phyloP scores from a whole-genome alignment of 495 filamentous ascomycete genomes.

The Endocarpon pusillum region DNA sequence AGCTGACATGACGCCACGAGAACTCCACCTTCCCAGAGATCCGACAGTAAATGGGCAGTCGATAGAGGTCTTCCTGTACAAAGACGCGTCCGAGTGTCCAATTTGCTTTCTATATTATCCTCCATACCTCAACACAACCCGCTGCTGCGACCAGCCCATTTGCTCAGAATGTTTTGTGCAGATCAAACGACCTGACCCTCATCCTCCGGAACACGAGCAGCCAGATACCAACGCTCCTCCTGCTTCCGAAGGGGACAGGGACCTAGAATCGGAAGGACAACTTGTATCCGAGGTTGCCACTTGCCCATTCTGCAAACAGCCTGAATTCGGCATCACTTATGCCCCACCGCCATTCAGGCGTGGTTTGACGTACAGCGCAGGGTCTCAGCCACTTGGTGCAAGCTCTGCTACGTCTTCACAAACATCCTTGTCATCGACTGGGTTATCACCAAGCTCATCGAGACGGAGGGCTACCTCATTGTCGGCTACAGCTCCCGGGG shows the following conservation, averaged over 20 bases:
- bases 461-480: slow-evolving; percentile 64
- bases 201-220: slow-evolving; percentile 72
- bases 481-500: slow-evolving; percentile 58
- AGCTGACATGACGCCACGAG: slow-evolving; percentile 53
- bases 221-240: slow-evolving; percentile 26
- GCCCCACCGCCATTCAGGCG: slow-evolving; percentile 74
- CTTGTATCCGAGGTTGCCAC: slow-evolving; percentile 82
- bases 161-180: slow-evolving; percentile 99
- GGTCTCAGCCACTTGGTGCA: slow-evolving; percentile 26
- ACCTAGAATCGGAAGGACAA: slow-evolving; percentile 36
- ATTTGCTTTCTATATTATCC: slow-evolving; percentile 96
- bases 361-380: slow-evolving; percentile 53
- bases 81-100: slow-evolving; percentile 77
- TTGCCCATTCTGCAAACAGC: slow-evolving; percentile 89
- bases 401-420: slow-evolving; percentile 60
- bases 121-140: slow-evolving; percentile 84
- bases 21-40: slow-evolving; percentile 65
- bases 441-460: slow-evolving; percentile 18
- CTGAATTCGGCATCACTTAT: slow-evolving; percentile 90
- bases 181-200: slow-evolving; percentile 91
- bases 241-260: slow-evolving; percentile 18
- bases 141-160: slow-evolving; percentile 92
- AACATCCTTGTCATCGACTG: slow-evolving; percentile 29
- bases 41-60: slow-evolving; percentile 83
- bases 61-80: slow-evolving; percentile 84